Percentiles rank a stretch among this genome's conserved stretches.
These are phyloP conservation scores for Trifolium subterraneum DNA, from an alignment of 306 rosid genomes.

Conservation along the genomic window DNA sequence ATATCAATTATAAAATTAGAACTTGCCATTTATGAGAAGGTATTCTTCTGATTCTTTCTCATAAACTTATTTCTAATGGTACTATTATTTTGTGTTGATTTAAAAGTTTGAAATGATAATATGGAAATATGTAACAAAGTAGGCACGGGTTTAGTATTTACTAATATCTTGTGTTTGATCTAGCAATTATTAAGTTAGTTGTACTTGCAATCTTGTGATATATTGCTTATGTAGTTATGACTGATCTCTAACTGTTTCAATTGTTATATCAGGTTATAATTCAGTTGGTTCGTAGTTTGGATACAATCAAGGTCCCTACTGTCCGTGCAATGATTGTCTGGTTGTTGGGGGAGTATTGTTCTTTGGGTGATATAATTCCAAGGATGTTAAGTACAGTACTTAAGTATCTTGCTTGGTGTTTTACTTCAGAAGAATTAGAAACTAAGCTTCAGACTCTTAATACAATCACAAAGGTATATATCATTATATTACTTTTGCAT, in stretches of 20 bases:
- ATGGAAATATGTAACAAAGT: slow-evolving; percentile 15
- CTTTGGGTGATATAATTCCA: slow-evolving; percentile 79
- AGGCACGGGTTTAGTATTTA: slow-evolving; percentile 29
- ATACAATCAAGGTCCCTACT: slow-evolving; percentile 77
- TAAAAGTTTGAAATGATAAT: slow-evolving; percentile 17
- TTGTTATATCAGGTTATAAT: slow-evolving; percentile 70
- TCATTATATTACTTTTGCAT: background rate
- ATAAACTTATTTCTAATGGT: slow-evolving; percentile 15
- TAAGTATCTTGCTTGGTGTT: slow-evolving; percentile 81
- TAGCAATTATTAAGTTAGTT: slow-evolving; percentile 29
- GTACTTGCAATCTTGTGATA: slow-evolving; percentile 34
- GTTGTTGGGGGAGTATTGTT: slow-evolving; percentile 94
- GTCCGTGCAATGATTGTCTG: slow-evolving; percentile 92
- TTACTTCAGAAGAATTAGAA: slow-evolving; percentile 82
- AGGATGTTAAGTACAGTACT: slow-evolving; percentile 79
- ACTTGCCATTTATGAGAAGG: slow-evolving; percentile 86
- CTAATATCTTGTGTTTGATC: slow-evolving; percentile 13
- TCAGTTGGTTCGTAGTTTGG: slow-evolving; percentile 77
- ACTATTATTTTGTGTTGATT: slow-evolving; percentile 29
- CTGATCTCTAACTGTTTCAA: slow-evolving; percentile 34
- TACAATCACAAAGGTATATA: slow-evolving; percentile 75
- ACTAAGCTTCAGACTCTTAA: slow-evolving; percentile 94
- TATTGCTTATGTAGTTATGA: slow-evolving; percentile 28
- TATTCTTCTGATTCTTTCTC: slow-evolving; percentile 45
- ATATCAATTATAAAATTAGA: slow-evolving; percentile 75